A percentile compares a stretch with the other conserved stretches of the same genome.
Evolutionary conservation across 1,284 basidiomycete species (phyloP).

Genomic region (Irpex sp.): DNA sequence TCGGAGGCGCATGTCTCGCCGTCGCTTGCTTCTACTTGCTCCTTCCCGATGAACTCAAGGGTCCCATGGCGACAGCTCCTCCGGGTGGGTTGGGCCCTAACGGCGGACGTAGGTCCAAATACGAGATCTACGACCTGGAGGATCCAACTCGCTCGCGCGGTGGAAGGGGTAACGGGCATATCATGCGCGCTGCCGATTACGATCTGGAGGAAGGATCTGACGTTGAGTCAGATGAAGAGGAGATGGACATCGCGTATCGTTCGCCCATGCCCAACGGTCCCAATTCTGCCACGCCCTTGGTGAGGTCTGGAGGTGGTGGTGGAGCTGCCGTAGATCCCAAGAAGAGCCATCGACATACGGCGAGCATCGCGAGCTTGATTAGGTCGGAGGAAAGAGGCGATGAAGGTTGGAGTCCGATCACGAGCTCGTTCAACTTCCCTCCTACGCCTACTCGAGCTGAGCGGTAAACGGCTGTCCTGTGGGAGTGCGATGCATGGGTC

Average conservation of each 20-base stretch:
- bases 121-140: constrained; percentile 71
- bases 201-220: constrained; percentile 55
- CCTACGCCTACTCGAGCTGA: constrained; percentile 25
- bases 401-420: constrained; percentile 77
- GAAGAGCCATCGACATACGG: constrained; percentile 67
- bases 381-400: constrained; percentile 68
- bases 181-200: constrained; percentile 45
- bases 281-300: constrained; percentile 32
- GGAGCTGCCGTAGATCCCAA: constrained; percentile 24
- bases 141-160: constrained; percentile 33
- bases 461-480: not conserved
- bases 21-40: constrained; percentile 87
- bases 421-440: constrained; percentile 42
- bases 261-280: constrained; percentile 50
- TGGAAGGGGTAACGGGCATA: constrained; percentile 22
- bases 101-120: constrained; percentile 48
- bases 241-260: constrained; percentile 65
- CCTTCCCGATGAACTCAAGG: constrained; percentile 78
- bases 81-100: constrained; percentile 31
- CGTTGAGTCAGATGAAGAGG: constrained; percentile 53
- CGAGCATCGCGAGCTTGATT: constrained; percentile 78
- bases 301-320: constrained; percentile 16
- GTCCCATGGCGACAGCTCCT: constrained; percentile 48
- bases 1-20: constrained; percentile 89
- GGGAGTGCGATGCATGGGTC: not conserved